Evolutionary conservation across 2,329 filamentous ascomycete genomes (phyloP).

Genomic region (Xylariaceae sp.): DNA sequence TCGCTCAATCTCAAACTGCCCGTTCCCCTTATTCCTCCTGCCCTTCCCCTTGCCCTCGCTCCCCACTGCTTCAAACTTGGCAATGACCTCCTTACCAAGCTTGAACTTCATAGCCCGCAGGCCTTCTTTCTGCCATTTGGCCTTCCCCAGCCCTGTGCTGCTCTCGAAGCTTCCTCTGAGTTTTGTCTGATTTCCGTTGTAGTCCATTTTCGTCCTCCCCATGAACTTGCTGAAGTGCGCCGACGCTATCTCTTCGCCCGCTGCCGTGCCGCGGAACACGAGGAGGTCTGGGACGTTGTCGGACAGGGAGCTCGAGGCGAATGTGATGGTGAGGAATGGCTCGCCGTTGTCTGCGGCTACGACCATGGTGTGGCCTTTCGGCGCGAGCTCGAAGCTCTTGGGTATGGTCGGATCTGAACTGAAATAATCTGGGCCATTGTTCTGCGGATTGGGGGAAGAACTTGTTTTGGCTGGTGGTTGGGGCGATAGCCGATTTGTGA

Average conservation of each 20-base stretch:
- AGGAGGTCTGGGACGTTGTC: conserved; percentile 11
- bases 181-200: conserved; percentile 9
- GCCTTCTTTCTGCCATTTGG: conserved; percentile 13
- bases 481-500: too few relatives aligned
- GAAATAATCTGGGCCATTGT: too few relatives aligned
- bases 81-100: conserved; percentile 8
- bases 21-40: conserved; percentile 6
- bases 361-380: conserved; percentile 14
- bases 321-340: conserved; percentile 14
- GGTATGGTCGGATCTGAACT: neutral
- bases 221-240: conserved; percentile 13
- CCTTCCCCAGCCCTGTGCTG: conserved; percentile 10
- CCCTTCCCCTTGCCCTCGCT: conserved; percentile 8
- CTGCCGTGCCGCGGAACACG: conserved; percentile 11
- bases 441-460: too few relatives aligned
- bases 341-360: neutral
- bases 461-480: too few relatives aligned
- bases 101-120: conserved; percentile 12
- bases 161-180: conserved; percentile 9
- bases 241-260: conserved; percentile 8
- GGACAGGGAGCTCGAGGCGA: conserved; percentile 5
- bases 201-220: conserved; percentile 10
- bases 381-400: conserved; percentile 9
- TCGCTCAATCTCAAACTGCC: conserved; percentile 11
- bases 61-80: conserved; percentile 9